Evolutionary conservation across 2,329 filamentous ascomycete species (phyloP).

Genomic region (Lachnellula arida): DNA sequence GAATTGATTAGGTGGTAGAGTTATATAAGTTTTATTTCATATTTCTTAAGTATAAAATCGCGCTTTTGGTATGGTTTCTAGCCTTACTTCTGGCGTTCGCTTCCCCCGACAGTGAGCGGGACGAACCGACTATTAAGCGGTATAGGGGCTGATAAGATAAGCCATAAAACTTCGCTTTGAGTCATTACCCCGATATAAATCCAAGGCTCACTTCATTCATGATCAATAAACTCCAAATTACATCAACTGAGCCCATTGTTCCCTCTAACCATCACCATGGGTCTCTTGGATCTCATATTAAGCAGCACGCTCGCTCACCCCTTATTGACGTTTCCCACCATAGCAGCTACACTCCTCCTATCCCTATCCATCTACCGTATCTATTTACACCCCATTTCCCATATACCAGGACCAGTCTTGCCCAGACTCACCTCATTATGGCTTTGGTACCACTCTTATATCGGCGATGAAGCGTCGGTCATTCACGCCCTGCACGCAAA

Average conservation of each 20-base stretch:
- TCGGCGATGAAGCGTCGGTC: constrained; percentile 30
- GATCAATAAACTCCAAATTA: too few relatives aligned
- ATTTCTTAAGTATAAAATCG: too few relatives aligned
- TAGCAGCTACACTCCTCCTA: constrained; percentile 14
- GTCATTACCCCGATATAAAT: too few relatives aligned
- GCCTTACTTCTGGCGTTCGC: too few relatives aligned
- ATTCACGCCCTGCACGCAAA: constrained; percentile 25
- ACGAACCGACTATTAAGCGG: too few relatives aligned
- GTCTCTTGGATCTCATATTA: background rate
- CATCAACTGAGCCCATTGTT: background rate
- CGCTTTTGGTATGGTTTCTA: too few relatives aligned
- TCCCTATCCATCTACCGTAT: constrained; percentile 31
- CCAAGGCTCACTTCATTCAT: too few relatives aligned
- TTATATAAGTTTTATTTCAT: too few relatives aligned
- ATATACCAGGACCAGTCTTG: constrained; percentile 36
- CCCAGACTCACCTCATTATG: constrained; percentile 31
- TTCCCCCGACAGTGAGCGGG: too few relatives aligned
- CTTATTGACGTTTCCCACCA: constrained; percentile 4
- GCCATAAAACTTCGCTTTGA: too few relatives aligned
- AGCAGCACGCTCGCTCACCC: constrained; percentile 3
- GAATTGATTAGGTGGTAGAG: too few relatives aligned
- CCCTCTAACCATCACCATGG: background rate
- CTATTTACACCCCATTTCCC: constrained; percentile 36
- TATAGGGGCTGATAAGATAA: too few relatives aligned
- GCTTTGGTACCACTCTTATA: constrained; percentile 35